phyloP scores from a whole-genome alignment of 495 filamentous ascomycete species.

The Pyrenula aspistea region DNA sequence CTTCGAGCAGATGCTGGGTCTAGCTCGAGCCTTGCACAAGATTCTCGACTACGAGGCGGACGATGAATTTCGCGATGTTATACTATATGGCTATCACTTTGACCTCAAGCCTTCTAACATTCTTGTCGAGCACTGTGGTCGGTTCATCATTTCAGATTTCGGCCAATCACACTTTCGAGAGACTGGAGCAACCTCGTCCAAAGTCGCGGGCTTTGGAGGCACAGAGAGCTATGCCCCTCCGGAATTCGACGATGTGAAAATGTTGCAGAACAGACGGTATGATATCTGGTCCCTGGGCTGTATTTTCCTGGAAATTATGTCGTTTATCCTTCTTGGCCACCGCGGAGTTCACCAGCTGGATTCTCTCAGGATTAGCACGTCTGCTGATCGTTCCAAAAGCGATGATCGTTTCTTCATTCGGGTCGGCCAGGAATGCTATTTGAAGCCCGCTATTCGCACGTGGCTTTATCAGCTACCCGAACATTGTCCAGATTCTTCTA shows the following conservation, averaged over 20 bases:
- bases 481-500: not conserved
- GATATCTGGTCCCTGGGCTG: not conserved
- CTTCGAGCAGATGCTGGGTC: not conserved
- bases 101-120: slow-evolving; percentile 23
- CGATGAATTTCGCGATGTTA: not conserved
- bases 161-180: not conserved
- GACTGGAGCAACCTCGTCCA: not conserved
- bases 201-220: not conserved
- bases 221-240: not conserved
- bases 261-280: not conserved
- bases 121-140: slow-evolving; percentile 10
- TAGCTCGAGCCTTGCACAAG: not conserved
- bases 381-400: too few relatives aligned
- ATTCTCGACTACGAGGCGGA: not conserved
- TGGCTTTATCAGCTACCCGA: not conserved
- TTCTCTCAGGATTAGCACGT: too few relatives aligned
- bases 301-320: not conserved
- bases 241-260: not conserved
- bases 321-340: not conserved
- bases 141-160: not conserved
- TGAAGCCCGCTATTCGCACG: not conserved
- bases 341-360: not conserved
- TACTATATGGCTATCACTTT: slow-evolving; percentile 12
- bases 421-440: not conserved
- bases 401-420: not conserved